These are phyloP conservation scores for Geum urbanum DNA, from an alignment of 306 rosid genomes.

Conservation along the genomic window DNA sequence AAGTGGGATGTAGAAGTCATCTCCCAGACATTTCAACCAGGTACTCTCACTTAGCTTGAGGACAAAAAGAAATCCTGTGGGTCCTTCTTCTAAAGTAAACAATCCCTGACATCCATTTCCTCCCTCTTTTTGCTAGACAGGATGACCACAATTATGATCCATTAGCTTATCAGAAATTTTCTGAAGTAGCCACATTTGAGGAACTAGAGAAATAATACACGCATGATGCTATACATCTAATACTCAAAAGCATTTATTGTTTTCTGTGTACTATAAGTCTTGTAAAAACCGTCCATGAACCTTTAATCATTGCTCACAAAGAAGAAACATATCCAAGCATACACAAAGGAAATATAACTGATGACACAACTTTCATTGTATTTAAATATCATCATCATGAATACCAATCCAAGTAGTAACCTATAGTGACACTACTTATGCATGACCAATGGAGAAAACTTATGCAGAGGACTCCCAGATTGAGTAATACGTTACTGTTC, in stretches of 20 bases:
- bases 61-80: slow-evolving; percentile 76
- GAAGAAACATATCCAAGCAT: background rate
- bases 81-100: slow-evolving; percentile 68
- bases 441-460: background rate
- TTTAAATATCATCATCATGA: background rate
- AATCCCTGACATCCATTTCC: slow-evolving; percentile 53
- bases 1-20: slow-evolving; percentile 77
- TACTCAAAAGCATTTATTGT: slow-evolving; percentile 13
- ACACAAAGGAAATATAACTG: no score
- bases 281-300: background rate
- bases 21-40: slow-evolving; percentile 64
- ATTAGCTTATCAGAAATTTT: slow-evolving; percentile 5
- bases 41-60: slow-evolving; percentile 60
- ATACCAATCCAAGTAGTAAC: background rate
- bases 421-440: background rate
- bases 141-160: slow-evolving; percentile 4
- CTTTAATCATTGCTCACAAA: background rate
- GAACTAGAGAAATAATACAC: slow-evolving; percentile 11
- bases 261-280: background rate
- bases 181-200: background rate
- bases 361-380: background rate
- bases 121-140: slow-evolving; percentile 55
- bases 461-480: background rate
- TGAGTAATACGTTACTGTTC: background rate
- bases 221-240: slow-evolving; percentile 14